Conservation (phyloP, 108 stramenopile genomes). For the Epithemia pelagica region DNA sequence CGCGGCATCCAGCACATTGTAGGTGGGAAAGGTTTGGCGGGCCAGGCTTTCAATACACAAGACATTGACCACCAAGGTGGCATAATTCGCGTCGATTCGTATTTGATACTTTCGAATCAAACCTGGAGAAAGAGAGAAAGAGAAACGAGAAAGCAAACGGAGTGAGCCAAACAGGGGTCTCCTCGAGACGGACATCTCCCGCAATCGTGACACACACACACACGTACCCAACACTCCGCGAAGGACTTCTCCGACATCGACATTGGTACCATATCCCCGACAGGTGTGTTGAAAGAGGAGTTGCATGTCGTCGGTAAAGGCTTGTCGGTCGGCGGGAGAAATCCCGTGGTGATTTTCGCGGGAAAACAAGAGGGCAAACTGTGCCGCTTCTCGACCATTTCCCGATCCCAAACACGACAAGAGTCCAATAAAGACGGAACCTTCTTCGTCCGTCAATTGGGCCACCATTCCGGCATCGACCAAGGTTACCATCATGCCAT, state of each 20-base stretch:
- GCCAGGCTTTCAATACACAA: conserved; percentile 75
- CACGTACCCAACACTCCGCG: conserved; percentile 52
- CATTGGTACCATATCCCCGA: conserved; percentile 67
- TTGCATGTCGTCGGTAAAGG: conserved; percentile 53
- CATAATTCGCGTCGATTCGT: conserved; percentile 75
- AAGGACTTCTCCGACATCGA: conserved; percentile 71
- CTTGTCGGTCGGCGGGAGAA: conserved; percentile 21
- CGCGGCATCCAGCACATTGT: conserved; percentile 78
- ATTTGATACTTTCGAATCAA: conserved; percentile 58
- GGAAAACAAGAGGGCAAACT: conserved; percentile 55
- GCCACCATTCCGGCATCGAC: conserved; percentile 92
- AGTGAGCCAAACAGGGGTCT: no score
- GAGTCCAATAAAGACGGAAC: conserved; percentile 63
- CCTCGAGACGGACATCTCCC: no score
- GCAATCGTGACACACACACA: no score
- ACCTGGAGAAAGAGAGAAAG: no score
- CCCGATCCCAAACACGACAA: conserved; percentile 62
- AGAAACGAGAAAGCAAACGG: no score
- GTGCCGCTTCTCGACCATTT: conserved; percentile 55
- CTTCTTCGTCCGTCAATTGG: conserved; percentile 52
- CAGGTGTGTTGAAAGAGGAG: conserved; percentile 45
- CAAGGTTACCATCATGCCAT: conserved; percentile 36
- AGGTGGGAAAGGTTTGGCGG: conserved; percentile 50
- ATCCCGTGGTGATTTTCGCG: conserved; percentile 29
- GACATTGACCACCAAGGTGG: conserved; percentile 77